A percentile compares a stretch with the other conserved stretches of the same genome.
phyloP scores from a whole-genome alignment of 2,329 filamentous ascomycete species.

The Neonectria hederae region DNA sequence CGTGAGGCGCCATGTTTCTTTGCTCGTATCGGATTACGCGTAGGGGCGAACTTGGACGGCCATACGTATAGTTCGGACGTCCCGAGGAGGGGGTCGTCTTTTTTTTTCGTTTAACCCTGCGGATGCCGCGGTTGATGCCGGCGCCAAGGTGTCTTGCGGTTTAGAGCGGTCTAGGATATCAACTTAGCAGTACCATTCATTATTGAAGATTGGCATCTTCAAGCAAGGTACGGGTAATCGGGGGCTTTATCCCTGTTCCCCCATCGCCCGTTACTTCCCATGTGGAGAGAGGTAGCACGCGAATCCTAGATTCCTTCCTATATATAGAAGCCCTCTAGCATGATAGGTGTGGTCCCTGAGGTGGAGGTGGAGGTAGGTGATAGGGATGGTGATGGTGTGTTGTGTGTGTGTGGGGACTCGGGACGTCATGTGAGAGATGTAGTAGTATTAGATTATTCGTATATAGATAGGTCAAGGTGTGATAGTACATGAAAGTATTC shows the following conservation, averaged over 20 bases:
- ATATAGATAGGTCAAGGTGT: constrained; percentile 9
- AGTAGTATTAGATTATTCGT: constrained; percentile 19
- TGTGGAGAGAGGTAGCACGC: background rate
- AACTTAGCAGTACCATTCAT: background rate
- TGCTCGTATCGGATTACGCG: constrained; percentile 40
- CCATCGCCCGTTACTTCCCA: background rate
- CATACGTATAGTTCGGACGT: too few species aligned
- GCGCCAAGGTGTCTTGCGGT: background rate
- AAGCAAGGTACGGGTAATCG: background rate
- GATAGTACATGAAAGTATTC: constrained; percentile 23
- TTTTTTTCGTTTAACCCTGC: background rate
- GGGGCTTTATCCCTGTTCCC: background rate
- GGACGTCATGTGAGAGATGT: background rate
- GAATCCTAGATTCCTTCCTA: background rate
- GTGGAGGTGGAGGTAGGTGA: background rate
- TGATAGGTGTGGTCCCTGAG: background rate
- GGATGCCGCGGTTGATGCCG: constrained; percentile 7
- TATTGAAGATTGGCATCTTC: background rate
- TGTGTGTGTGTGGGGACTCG: background rate
- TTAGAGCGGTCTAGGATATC: background rate
- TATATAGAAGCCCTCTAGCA: background rate
- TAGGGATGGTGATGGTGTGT: background rate
- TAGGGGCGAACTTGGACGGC: constrained; percentile 15
- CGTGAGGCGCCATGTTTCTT: constrained; percentile 3
- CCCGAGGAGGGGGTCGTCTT: too few species aligned